phyloP scores from a whole-genome alignment of 2,329 filamentous ascomycete genomes.

The Phaeosphaeriaceae sp. region DNA sequence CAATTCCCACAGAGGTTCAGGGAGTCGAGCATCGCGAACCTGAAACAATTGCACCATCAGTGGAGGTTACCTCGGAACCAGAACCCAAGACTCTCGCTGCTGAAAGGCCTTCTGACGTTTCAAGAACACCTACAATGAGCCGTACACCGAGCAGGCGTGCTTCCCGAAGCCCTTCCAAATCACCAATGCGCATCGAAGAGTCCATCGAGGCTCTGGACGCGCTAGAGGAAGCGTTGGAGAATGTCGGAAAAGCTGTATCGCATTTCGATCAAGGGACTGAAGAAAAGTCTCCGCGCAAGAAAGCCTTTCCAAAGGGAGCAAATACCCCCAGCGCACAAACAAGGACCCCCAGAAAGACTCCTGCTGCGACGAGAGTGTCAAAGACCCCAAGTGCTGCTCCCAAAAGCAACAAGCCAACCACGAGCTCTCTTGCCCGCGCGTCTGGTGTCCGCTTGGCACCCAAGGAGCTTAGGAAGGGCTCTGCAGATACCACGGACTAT shows the following conservation, averaged over 20 bases:
- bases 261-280: constrained; percentile 41
- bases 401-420: constrained; percentile 39
- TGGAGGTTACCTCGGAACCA: constrained; percentile 29
- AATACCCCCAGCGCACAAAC: constrained; percentile 8
- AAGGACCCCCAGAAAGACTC: constrained; percentile 16
- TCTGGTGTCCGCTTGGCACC: constrained; percentile 34
- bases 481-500: constrained; percentile 42
- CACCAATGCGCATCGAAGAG: constrained; percentile 51
- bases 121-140: constrained; percentile 28
- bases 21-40: constrained; percentile 7
- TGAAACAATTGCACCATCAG: constrained; percentile 13
- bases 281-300: constrained; percentile 36
- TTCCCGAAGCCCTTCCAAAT: constrained; percentile 34
- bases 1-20: background rate
- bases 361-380: constrained; percentile 29
- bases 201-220: constrained; percentile 60
- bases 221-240: constrained; percentile 60
- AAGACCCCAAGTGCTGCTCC: constrained; percentile 32
- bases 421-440: constrained; percentile 31
- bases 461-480: constrained; percentile 30
- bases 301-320: constrained; percentile 13
- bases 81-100: constrained; percentile 39
- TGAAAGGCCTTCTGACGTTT: constrained; percentile 34
- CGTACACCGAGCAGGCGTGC: constrained; percentile 27
- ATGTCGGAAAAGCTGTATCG: constrained; percentile 51